Conservation (phyloP, 306 rosid genomes). For the Medicago lupulina region DNA sequence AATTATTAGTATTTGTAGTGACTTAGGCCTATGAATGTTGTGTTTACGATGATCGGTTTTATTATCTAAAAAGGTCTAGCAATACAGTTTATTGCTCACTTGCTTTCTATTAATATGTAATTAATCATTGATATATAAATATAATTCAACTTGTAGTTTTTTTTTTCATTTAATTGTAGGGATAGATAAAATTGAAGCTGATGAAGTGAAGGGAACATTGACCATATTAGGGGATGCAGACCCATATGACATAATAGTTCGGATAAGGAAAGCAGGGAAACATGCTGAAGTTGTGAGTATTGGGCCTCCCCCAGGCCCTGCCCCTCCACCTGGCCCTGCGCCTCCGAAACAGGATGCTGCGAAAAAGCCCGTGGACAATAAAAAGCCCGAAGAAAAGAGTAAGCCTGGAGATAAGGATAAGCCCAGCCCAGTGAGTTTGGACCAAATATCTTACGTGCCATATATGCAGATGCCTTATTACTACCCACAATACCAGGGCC, state of each 20-base stretch:
- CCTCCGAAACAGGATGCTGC: conserved; percentile 48
- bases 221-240: conserved; percentile 74
- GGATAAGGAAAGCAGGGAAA: conserved; percentile 59
- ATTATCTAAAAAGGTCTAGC: no score
- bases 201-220: conserved; percentile 64
- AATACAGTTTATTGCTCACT: no score
- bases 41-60: no score
- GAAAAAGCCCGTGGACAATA: conserved; percentile 46
- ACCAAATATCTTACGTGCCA: conserved; percentile 30
- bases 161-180: conserved; percentile 45
- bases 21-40: no score
- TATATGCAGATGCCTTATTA: conserved; percentile 29
- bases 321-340: conserved; percentile 41
- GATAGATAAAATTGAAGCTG: conserved; percentile 71
- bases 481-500: conserved; percentile 31
- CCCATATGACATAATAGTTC: conserved; percentile 60
- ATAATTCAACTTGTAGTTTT: no score
- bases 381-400: conserved; percentile 41
- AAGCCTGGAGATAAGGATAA: conserved; percentile 44
- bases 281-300: conserved; percentile 58
- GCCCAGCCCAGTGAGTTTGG: conserved; percentile 9
- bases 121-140: no score
- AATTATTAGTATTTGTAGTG: no score
- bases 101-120: no score
- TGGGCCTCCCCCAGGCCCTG: conserved; percentile 58